Base-by-base conservation (phyloP, 371 early-diverging fungal genomes). In the Mortierella sp. region DNA sequence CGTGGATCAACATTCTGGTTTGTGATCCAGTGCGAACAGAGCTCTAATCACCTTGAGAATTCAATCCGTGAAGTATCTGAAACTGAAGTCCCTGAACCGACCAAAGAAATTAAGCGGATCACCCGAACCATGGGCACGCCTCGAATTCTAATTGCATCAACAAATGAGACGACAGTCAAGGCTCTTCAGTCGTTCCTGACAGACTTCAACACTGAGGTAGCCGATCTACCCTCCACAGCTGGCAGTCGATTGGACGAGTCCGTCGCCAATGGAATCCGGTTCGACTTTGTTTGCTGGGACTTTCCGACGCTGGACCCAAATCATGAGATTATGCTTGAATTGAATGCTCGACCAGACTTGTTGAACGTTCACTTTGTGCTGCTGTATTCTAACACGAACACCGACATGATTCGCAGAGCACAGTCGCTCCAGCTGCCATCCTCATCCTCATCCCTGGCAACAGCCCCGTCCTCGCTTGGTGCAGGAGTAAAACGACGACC, bases 1-100 rank as follows among this genome's bases (percentile, higher is more conserved):
- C 66, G 80, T 45, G 85, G 85, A 0, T 82, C 81, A 12, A 82
- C 66, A 7, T 83, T 83, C 61, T 83, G 83, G 81, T 82, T 85
- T 48, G 73, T 68, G 53, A 68, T 83, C 25, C 75, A 74, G 19
- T 74, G 79, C 46, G 72, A 77, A 53, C 61, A 58, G 28, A 55
- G 57, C 45, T 55, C 65, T 1, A n/a, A 51, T 1, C 12, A 21
- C 9, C 28, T 52, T 6, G 79, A 77, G 23, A 46, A 50, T 23
- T 52, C 70, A 1, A 11, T 45, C 16, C 56, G 62, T 12, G 21
- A 53, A 23, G 3, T 30, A 0, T 65, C 69, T 21, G 72, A 72
- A 15, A 45, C 56, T 0, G 79, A 77, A 1, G 66, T 68, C 15
- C 63, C 53, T 9, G 79, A 77, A 29, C 72, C 79, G 19, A 77